Evolutionary conservation across 257 asterid species (phyloP), one percentile per base, ranked within the genome.

Genomic region (Cynanchum wilfordii): DNA sequence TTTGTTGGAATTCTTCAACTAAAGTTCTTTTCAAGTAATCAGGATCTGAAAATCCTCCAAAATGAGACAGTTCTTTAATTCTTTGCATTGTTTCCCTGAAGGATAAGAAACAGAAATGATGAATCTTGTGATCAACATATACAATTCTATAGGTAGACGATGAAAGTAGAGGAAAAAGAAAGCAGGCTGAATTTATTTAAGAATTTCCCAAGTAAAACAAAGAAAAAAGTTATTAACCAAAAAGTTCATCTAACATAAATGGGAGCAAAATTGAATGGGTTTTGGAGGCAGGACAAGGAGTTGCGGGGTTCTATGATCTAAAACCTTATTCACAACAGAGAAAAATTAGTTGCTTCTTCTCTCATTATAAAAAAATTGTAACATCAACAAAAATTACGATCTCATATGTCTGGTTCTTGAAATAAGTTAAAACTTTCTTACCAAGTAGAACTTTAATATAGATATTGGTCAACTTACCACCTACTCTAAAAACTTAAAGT

Each of bases 21-120:
- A 95, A 83, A 63, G 99, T 85, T 83, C 98, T 84, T 75, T 69
- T 82, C 90, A 95, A 79, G 87, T 79, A 91, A 40, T 79, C 91
- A 51, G 87, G 69, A 84, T 92, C 97, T 77, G 84, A 83, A 85
- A 92, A 92, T 51, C 99, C 99, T 77, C 99, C 98, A 79, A 95
- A 89, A 77, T 74, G 86, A 80, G 82, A 81, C 84, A 95, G 83
- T 76, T 95, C 96, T 73, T 36, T 73, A 56, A 87, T 86, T 75
- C 88, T 87, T 80, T 85, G 82, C 88, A 83, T 80, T 71, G 88
- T 90, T 80, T 87, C 93, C 87, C 99, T 94, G 82, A 67, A 22
- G 40, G 49, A 44, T 1, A 7, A 38, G 13, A 56, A 62, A 38
- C n/a, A 79, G 66, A 81, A 70, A 56, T 75, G 42, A 47, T 65